phyloP scores from a whole-genome alignment of 176 grass and related monocot species.

The Olyra latifolia region DNA sequence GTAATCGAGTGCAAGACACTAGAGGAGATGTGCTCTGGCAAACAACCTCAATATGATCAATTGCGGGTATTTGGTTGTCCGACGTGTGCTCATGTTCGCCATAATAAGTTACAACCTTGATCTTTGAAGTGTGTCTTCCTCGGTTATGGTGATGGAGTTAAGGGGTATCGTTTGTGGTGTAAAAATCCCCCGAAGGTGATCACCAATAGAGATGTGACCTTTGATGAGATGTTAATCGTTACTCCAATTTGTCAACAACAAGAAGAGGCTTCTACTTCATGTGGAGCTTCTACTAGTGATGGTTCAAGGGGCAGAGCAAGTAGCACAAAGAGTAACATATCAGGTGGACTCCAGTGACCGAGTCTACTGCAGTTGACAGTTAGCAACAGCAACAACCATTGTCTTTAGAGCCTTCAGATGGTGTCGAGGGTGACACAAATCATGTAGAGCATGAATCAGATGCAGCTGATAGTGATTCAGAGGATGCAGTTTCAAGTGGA shows the following conservation, averaged over 20 bases:
- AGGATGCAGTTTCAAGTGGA: neutral
- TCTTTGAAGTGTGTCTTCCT: slow-evolving; percentile 15
- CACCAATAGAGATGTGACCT: neutral
- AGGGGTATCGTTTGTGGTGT: slow-evolving; percentile 17
- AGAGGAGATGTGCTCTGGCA: slow-evolving; percentile 16
- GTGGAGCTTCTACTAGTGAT: neutral
- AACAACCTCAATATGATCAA: neutral
- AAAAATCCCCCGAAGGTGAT: neutral
- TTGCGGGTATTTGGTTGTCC: slow-evolving; percentile 17
- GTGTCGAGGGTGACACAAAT: neutral
- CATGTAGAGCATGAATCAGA: neutral
- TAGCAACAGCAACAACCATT: neutral
- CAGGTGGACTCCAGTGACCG: neutral
- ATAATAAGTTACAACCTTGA: slow-evolving; percentile 8
- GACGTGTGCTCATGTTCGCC: neutral
- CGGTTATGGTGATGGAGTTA: slow-evolving; percentile 15
- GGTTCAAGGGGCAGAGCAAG: accelerated
- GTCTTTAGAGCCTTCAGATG: accelerated
- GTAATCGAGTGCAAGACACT: slow-evolving; percentile 10
- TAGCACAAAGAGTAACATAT: neutral
- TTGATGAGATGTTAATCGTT: neutral
- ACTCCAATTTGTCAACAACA: neutral
- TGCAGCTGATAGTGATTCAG: neutral
- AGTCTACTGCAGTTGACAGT: neutral
- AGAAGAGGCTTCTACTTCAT: neutral